phyloP scores from a whole-genome alignment of 2,329 filamentous ascomycete species.

The Penicillium palitans region DNA sequence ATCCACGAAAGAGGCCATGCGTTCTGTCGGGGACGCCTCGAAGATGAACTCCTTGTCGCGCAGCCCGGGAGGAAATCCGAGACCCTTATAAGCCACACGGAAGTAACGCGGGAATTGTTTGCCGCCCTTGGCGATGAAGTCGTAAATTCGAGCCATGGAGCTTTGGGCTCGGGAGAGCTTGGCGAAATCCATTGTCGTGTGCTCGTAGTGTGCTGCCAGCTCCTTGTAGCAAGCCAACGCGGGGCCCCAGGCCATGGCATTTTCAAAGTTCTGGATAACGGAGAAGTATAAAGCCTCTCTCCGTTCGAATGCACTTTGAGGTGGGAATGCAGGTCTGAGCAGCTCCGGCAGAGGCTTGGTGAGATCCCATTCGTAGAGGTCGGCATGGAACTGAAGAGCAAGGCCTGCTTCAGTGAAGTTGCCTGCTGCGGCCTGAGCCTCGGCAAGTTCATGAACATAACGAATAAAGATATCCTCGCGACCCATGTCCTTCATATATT shows the following conservation, averaged over 20 bases:
- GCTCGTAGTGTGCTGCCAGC: slow-evolving; percentile 86
- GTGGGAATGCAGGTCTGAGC: slow-evolving; percentile 72
- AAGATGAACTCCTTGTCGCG: slow-evolving; percentile 93
- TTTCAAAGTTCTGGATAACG: slow-evolving; percentile 93
- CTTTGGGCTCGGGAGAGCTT: slow-evolving; percentile 87
- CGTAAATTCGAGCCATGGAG: slow-evolving; percentile 89
- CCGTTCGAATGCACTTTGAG: slow-evolving; percentile 85
- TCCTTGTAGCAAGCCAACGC: slow-evolving; percentile 87
- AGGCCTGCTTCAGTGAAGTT: slow-evolving; percentile 87
- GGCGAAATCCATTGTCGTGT: slow-evolving; percentile 82
- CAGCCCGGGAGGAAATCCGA: slow-evolving; percentile 78
- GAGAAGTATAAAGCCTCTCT: slow-evolving; percentile 91
- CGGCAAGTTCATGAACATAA: slow-evolving; percentile 88
- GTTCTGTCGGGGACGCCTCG: slow-evolving; percentile 75
- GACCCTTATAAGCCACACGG: slow-evolving; percentile 82
- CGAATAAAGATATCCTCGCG: slow-evolving; percentile 96
- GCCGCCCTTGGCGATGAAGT: slow-evolving; percentile 80
- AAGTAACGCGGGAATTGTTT: slow-evolving; percentile 82
- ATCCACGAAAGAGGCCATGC: slow-evolving; percentile 79
- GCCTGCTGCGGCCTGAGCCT: slow-evolving; percentile 70
- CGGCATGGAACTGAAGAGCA: slow-evolving; percentile 84
- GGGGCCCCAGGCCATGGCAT: slow-evolving; percentile 90
- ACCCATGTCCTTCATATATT: slow-evolving; percentile 93
- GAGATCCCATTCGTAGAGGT: slow-evolving; percentile 89
- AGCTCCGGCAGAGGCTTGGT: slow-evolving; percentile 65